Conservation (phyloP, 2,329 filamentous ascomycete genomes). For the Stemphylium beticola region DNA sequence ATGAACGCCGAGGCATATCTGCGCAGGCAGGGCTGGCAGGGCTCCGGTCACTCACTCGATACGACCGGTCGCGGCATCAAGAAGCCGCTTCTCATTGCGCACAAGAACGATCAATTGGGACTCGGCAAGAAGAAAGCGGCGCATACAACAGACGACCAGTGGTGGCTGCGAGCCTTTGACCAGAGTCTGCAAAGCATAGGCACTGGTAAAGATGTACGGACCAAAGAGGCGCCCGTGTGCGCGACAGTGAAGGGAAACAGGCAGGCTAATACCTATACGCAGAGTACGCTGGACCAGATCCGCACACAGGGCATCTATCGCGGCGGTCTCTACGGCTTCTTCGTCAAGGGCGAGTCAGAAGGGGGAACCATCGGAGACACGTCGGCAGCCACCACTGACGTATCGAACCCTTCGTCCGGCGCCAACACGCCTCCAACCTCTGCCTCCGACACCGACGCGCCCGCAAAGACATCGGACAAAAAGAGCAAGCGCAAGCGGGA, state of each 20-base stretch:
- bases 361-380: constrained; percentile 68
- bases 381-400: constrained; percentile 25
- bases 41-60: constrained; percentile 86
- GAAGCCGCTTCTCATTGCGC: constrained; percentile 80
- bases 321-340: constrained; percentile 77
- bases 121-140: constrained; percentile 73
- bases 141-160: constrained; percentile 73
- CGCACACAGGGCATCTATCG: constrained; percentile 55
- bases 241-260: neutral
- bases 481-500: constrained; percentile 41
- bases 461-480: constrained; percentile 13
- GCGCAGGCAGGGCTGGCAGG: constrained; percentile 86
- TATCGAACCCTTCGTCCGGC: constrained; percentile 23
- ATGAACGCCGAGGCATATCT: constrained; percentile 90
- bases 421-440: constrained; percentile 40
- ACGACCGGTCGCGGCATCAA: constrained; percentile 76
- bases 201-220: constrained; percentile 35
- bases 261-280: constrained; percentile 48
- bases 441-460: constrained; percentile 28
- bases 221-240: neutral
- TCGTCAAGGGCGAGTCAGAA: constrained; percentile 81
- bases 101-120: constrained; percentile 81
- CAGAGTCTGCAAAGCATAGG: constrained; percentile 76
- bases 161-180: constrained; percentile 97
- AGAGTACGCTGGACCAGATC: constrained; percentile 60